These are phyloP conservation scores for Stemphylium vesicarium DNA, from an alignment of 2,329 filamentous ascomycete genomes.

Conservation along the genomic window DNA sequence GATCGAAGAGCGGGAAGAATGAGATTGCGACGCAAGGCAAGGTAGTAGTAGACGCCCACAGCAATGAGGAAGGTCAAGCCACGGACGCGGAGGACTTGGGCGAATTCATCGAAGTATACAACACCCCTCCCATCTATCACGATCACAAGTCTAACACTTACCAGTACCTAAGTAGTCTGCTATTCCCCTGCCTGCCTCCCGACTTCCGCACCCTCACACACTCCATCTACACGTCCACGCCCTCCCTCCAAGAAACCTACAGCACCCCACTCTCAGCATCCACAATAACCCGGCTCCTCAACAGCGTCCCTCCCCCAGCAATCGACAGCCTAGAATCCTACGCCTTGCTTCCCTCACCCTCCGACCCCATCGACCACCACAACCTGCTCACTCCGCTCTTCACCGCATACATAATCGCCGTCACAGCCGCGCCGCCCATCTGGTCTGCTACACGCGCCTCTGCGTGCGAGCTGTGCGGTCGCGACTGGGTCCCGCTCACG, in stretches of 20 bases:
- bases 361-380: constrained; percentile 48
- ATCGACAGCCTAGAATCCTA: constrained; percentile 73
- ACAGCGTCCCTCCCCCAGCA: constrained; percentile 64
- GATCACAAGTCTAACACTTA: background rate
- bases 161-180: constrained; percentile 72
- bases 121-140: background rate
- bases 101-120: constrained; percentile 74
- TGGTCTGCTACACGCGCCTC: constrained; percentile 63
- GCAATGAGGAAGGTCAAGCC: constrained; percentile 23
- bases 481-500: constrained; percentile 76
- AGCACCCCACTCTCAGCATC: constrained; percentile 61
- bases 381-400: constrained; percentile 69
- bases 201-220: constrained; percentile 69
- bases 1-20: constrained; percentile 40
- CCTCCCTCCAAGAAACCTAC: constrained; percentile 62
- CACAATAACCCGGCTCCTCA: constrained; percentile 57
- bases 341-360: constrained; percentile 60
- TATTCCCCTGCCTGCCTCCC: constrained; percentile 69
- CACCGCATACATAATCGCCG: constrained; percentile 64
- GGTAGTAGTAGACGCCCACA: constrained; percentile 13
- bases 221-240: constrained; percentile 58
- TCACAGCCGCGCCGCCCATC: constrained; percentile 68
- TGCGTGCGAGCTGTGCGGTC: constrained; percentile 75
- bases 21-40: constrained; percentile 13
- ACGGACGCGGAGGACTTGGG: constrained; percentile 70